Percentiles rank a stretch among this genome's conserved stretches.
Evolutionary conservation across 352 stramenopile genomes (phyloP).

Genomic region (Blastocystis sp.): DNA sequence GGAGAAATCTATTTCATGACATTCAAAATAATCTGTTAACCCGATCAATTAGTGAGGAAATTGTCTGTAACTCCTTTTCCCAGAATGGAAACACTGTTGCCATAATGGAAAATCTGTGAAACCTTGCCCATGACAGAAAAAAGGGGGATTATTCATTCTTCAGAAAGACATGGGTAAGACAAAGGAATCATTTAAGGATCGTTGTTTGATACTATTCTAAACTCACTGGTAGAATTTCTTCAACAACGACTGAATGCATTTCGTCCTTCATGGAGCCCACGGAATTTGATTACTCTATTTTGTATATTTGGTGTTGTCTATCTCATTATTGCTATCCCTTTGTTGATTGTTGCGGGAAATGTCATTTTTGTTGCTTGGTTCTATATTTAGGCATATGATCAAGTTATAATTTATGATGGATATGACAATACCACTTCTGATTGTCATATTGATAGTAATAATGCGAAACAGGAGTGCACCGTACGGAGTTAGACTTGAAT

Average conservation of each 20-base stretch:
- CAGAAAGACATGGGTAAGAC: neutral
- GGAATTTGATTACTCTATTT: slow-evolving; percentile 39
- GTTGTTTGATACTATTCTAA: neutral
- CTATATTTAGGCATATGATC: slow-evolving; percentile 40
- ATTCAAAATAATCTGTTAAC: neutral
- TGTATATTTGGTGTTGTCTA: slow-evolving; percentile 13
- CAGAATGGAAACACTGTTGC: slow-evolving; percentile 6
- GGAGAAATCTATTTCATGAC: slow-evolving; percentile 4
- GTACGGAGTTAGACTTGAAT: slow-evolving; percentile 73
- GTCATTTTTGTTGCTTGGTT: neutral
- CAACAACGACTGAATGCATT: slow-evolving; percentile 22
- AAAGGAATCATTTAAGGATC: slow-evolving; percentile 47
- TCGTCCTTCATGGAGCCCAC: slow-evolving; percentile 10
- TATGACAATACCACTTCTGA: neutral
- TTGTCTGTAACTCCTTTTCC: slow-evolving; percentile 7
- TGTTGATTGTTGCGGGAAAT: neutral
- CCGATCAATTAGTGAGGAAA: neutral
- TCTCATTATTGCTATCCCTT: slow-evolving; percentile 27
- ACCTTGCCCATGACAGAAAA: neutral
- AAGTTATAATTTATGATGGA: slow-evolving; percentile 31
- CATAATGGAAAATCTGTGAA: neutral
- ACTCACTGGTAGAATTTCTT: slow-evolving; percentile 19
- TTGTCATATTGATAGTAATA: slow-evolving; percentile 2
- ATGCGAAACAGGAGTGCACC: neutral
- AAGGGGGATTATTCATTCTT: neutral